phyloP scores from a whole-genome alignment of 495 filamentous ascomycete genomes.

The Filosporella fistucella region DNA sequence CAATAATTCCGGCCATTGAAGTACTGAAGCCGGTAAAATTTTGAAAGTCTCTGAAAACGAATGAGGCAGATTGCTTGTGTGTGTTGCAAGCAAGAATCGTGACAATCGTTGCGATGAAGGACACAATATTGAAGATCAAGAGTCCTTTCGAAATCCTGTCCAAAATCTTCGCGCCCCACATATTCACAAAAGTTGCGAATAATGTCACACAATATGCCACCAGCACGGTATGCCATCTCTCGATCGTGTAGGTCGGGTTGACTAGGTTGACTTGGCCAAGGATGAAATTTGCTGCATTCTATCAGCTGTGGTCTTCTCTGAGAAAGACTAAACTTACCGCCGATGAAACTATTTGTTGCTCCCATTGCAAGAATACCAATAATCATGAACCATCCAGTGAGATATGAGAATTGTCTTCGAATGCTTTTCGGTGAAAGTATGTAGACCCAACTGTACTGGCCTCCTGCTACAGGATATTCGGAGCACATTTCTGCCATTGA shows the following conservation, averaged over 20 bases:
- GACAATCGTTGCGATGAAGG: constrained; percentile 47
- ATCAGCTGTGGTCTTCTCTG: too few species aligned
- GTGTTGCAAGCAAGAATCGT: constrained; percentile 49
- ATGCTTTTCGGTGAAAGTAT: constrained; percentile 49
- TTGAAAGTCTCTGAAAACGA: constrained; percentile 54
- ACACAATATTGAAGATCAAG: constrained; percentile 49
- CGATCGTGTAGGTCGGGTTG: constrained; percentile 46
- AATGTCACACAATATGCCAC: constrained; percentile 45
- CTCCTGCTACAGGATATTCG: constrained; percentile 38
- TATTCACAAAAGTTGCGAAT: constrained; percentile 39
- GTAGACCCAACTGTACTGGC: constrained; percentile 45
- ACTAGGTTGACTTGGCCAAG: constrained; percentile 50
- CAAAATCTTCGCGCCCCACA: constrained; percentile 46
- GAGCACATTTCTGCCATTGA: constrained; percentile 57
- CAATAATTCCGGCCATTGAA: constrained; percentile 47
- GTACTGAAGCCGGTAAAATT: constrained; percentile 49
- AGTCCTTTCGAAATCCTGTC: constrained; percentile 47
- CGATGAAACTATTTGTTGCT: constrained; percentile 52
- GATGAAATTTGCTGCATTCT: too few species aligned
- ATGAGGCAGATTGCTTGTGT: constrained; percentile 48
- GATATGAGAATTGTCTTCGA: constrained; percentile 40
- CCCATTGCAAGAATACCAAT: constrained; percentile 54
- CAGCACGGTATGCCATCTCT: constrained; percentile 54
- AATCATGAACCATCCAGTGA: constrained; percentile 51
- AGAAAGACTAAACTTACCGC: too few species aligned